Conservation (phyloP, 371 early-diverging fungal species). For the Rhizopus delemar region DNA sequence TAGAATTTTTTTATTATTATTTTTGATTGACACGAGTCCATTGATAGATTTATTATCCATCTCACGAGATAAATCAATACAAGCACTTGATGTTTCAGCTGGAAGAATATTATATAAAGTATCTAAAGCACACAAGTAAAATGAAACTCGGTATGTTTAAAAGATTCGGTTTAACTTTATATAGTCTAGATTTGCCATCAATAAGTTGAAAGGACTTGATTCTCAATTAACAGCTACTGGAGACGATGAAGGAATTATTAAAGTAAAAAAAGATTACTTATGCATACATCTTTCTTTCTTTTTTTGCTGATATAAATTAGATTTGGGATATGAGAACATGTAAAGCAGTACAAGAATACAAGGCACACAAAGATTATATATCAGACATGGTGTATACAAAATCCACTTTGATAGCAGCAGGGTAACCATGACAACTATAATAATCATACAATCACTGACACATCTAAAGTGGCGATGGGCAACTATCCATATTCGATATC, state of each 20-base stretch:
- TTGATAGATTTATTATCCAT: constrained; percentile 4
- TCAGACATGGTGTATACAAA: constrained; percentile 76
- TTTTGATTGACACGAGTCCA: neutral
- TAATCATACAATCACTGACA: neutral
- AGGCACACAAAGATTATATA: constrained; percentile 87
- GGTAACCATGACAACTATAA: constrained; percentile 30
- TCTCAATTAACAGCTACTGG: constrained; percentile 83
- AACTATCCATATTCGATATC: constrained; percentile 85
- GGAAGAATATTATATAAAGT: constrained; percentile 11
- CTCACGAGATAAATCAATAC: constrained; percentile 5
- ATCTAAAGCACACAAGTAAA: constrained; percentile 53
- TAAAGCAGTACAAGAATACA: constrained; percentile 66
- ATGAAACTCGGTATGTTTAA: constrained; percentile 56
- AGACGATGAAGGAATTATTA: constrained; percentile 88
- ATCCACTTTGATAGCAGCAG: constrained; percentile 71
- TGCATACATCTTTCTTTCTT: too few relatives aligned
- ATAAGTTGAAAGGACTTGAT: constrained; percentile 66
- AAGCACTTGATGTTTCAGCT: constrained; percentile 6
- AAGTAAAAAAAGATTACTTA: constrained; percentile 39
- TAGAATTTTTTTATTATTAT: neutral
- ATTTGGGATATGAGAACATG: constrained; percentile 85
- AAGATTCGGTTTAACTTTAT: constrained; percentile 69
- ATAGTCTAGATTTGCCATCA: constrained; percentile 66
- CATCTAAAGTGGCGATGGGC: constrained; percentile 80
- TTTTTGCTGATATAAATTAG: constrained; percentile 22